Conservation (phyloP, 352 stramenopile genomes). For the Peronospora farinosa region DNA sequence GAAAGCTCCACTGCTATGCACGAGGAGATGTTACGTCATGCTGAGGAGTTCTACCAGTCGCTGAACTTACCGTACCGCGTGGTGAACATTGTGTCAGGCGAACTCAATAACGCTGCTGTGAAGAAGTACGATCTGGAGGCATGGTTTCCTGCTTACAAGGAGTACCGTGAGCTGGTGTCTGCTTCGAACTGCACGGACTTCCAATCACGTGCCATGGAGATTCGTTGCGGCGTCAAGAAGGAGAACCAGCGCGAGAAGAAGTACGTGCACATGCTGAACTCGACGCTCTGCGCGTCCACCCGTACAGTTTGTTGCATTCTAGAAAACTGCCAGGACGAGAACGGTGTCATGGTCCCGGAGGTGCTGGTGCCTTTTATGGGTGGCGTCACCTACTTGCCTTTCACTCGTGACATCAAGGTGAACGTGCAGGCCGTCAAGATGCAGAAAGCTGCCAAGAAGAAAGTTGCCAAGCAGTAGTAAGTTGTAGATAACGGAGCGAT, state of each 20-base stretch:
- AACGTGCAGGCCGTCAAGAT: slow-evolving; percentile 91
- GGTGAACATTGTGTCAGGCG: slow-evolving; percentile 97
- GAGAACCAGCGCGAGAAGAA: slow-evolving; percentile 92
- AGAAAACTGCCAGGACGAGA: slow-evolving; percentile 97
- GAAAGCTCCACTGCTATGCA: slow-evolving; percentile 91
- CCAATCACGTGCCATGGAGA: slow-evolving; percentile 96
- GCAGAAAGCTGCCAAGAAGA: slow-evolving; percentile 93
- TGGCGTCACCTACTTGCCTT: slow-evolving; percentile 97
- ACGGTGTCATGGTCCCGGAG: slow-evolving; percentile 95
- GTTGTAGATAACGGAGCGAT: slow-evolving; percentile 24
- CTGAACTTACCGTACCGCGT: slow-evolving; percentile 98
- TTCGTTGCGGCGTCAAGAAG: slow-evolving; percentile 95
- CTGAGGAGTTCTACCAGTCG: slow-evolving; percentile 98
- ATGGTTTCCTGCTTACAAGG: slow-evolving; percentile 98
- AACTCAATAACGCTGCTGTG: slow-evolving; percentile 97
- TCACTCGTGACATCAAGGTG: slow-evolving; percentile 92
- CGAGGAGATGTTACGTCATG: slow-evolving; percentile 87
- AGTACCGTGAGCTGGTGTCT: slow-evolving; percentile 98
- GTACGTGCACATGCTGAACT: slow-evolving; percentile 99
- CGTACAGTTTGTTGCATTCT: slow-evolving; percentile 98
- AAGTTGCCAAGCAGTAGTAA: slow-evolving; percentile 62
- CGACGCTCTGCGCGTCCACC: slow-evolving; percentile 96
- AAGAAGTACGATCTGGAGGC: slow-evolving; percentile 99
- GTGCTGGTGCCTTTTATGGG: slow-evolving; percentile 98
- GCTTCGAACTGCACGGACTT: slow-evolving; percentile 99